Base-by-base conservation (phyloP, 2,329 filamentous ascomycete species). In the Verticillium albo-atrum region DNA sequence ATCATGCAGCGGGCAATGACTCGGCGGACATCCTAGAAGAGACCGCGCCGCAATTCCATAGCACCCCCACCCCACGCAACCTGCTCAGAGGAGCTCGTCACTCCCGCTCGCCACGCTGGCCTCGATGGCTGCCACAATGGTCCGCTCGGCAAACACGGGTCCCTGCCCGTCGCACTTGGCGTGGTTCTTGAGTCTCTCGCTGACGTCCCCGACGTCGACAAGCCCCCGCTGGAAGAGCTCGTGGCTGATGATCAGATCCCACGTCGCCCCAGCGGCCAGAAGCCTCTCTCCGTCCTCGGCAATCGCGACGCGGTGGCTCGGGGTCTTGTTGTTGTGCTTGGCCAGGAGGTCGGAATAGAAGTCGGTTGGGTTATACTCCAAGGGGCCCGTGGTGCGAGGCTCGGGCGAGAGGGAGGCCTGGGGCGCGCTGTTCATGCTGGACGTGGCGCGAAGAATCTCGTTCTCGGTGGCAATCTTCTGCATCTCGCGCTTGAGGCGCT, bases 391-490 rank as follows among this genome's bases (percentile, higher is more conserved):
- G 4, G 83, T 82, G 10, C 77, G 75, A 14, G 82, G 79, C 63
- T 78, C 73, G 65, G 76, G 72, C 63, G 77, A 77, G 63, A 79
- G 72, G 35, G 79, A 74, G 30, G 30, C 30, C 30, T 32, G 30
- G 69, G 70, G 67, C 64, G 64, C 67, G 62, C 63, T 63, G 68
- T 71, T 63, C 65, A 78, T 68, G 27, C 70, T 78, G 6, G 88
- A 87, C 1, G 92, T 96, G 6, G 92, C 92, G 54, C 92, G 89
- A 35, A 98, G 79, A 58, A 97, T 93, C 75, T 97, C 91, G 72
- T 97, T 97, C 72, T 98, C 93, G 9, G 92, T 97, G 62, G 87
- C 88, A 57, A 91, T 86, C 70, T 90, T 90, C 65, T 95, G 90
- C 28, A 97, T 80, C 68, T 96, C 89, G 23, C 89, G 86, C 75